phyloP scores from a whole-genome alignment of 441 rosid species.

The Populus hybrid region DNA sequence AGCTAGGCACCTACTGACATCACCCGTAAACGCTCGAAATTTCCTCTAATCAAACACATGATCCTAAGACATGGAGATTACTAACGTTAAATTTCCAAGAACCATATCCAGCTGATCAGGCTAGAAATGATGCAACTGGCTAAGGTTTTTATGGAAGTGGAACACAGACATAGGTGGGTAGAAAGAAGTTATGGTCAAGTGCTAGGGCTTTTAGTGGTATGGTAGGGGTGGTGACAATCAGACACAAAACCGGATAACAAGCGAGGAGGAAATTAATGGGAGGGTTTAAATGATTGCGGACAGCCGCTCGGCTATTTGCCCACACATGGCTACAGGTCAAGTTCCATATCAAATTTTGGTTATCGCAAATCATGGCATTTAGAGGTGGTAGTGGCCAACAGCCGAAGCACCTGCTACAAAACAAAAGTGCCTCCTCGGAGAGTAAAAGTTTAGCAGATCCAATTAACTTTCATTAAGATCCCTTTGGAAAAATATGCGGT shows the following conservation, averaged over 20 bases:
- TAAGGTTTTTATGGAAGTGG: background rate
- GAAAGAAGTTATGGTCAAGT: background rate
- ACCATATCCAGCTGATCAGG: background rate
- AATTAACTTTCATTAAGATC: background rate
- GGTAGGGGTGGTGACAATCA: background rate
- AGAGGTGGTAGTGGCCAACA: conserved; percentile 3
- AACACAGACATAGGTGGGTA: background rate
- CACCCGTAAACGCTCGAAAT: background rate
- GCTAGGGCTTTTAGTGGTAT: background rate
- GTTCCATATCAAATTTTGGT: background rate
- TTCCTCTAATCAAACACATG: background rate
- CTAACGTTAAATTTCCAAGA: background rate
- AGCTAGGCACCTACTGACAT: background rate
- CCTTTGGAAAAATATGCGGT: background rate
- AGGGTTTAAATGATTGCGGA: background rate
- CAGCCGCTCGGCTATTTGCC: background rate
- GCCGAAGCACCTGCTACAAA: background rate
- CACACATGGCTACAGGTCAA: background rate
- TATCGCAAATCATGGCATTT: background rate
- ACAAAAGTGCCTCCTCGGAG: conserved; percentile 1
- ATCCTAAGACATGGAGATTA: background rate
- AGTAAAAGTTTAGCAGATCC: background rate
- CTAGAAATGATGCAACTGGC: background rate
- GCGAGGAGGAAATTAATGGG: background rate
- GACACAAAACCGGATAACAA: background rate